Evolutionary conservation across 1,284 basidiomycete species (phyloP).

Genomic region (Trichosporon asahii): DNA sequence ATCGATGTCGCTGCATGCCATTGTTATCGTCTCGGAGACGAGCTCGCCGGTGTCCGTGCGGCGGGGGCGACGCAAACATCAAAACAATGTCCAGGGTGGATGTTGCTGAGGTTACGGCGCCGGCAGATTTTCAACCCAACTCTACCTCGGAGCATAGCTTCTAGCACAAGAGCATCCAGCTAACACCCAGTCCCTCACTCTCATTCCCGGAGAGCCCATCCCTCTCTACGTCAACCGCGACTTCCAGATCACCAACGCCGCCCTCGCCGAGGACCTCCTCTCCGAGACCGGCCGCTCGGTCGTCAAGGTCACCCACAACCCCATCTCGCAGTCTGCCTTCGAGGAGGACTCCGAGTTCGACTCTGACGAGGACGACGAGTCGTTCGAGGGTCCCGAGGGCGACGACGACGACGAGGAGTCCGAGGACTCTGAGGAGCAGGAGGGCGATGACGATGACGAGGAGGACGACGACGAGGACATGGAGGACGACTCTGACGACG

Average conservation of each 20-base stretch:
- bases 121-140: not conserved
- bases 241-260: constrained; percentile 77
- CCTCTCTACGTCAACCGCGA: constrained; percentile 65
- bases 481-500: constrained; percentile 51
- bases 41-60: not conserved
- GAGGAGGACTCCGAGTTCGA: constrained; percentile 56
- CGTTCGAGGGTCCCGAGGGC: constrained; percentile 32
- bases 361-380: constrained; percentile 51
- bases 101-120: not conserved
- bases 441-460: constrained; percentile 54
- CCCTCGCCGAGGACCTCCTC: constrained; percentile 69
- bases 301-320: constrained; percentile 70
- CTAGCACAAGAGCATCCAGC: not conserved
- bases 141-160: not conserved
- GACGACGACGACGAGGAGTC: constrained; percentile 49
- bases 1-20: not conserved
- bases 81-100: not conserved
- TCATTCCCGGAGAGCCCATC: constrained; percentile 55
- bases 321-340: constrained; percentile 46
- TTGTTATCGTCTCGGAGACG: not conserved
- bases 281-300: constrained; percentile 67
- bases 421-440: constrained; percentile 51
- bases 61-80: not conserved
- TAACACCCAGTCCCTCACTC: constrained; percentile 33
- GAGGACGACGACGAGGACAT: constrained; percentile 50